Evolutionary conservation across 225 moss, liverwort and hornwort genomes (phyloP).

Genomic region (Lunularia cruciata): DNA sequence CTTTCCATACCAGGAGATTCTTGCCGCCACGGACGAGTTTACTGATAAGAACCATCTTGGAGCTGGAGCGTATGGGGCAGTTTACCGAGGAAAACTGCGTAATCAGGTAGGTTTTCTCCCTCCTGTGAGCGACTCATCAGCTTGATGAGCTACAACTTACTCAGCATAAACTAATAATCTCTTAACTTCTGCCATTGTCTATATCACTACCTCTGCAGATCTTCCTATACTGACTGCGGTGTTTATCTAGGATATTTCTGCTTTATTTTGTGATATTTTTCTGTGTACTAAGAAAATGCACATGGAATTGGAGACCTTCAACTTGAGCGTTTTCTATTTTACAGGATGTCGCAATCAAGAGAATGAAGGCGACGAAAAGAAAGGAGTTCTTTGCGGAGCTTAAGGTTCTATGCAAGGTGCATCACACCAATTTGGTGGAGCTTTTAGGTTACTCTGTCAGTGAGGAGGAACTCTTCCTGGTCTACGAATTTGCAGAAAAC

Average conservation of each 20-base stretch:
- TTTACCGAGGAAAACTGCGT: slow-evolving; percentile 33
- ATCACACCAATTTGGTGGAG: slow-evolving; percentile 46
- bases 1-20: slow-evolving; percentile 36
- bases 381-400: slow-evolving; percentile 33
- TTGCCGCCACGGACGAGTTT: slow-evolving; percentile 24
- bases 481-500: slow-evolving; percentile 43
- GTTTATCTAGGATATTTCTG: background rate
- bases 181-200: too few species aligned
- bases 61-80: slow-evolving; percentile 28
- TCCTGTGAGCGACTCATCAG: background rate
- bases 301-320: too few species aligned
- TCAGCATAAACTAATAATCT: too few species aligned
- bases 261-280: too few species aligned
- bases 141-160: background rate
- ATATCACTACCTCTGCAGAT: background rate
- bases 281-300: too few species aligned
- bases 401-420: slow-evolving; percentile 36
- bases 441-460: slow-evolving; percentile 39
- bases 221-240: background rate
- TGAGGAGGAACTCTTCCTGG: slow-evolving; percentile 33
- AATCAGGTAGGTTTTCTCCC: slow-evolving; percentile 26
- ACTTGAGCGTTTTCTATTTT: too few species aligned
- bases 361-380: slow-evolving; percentile 34
- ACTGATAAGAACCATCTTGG: slow-evolving; percentile 25
- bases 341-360: slow-evolving; percentile 43